These are phyloP conservation scores for Lentinula novae-zelandiae DNA, from an alignment of 1,284 basidiomycete genomes.

Conservation along the genomic window DNA sequence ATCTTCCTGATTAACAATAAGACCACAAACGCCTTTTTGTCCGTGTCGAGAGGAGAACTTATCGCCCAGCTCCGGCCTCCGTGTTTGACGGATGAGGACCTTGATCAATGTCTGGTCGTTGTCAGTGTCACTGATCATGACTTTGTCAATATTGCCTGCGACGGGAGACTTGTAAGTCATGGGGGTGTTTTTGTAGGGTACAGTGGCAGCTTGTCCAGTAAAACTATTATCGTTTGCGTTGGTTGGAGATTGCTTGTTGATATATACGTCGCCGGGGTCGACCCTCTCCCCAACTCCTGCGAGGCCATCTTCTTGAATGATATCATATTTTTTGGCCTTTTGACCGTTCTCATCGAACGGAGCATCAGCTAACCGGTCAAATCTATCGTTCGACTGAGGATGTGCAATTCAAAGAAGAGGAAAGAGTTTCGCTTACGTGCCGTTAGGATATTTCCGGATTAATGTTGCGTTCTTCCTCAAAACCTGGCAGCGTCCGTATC, in stretches of 20 bases:
- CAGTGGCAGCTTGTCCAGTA: conserved; percentile 73
- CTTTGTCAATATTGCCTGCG: conserved; percentile 94
- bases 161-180: conserved; percentile 92
- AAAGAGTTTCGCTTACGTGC: conserved; percentile 64
- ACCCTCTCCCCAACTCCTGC: conserved; percentile 94
- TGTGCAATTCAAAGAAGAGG: conserved; percentile 1
- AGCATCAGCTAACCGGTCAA: conserved; percentile 93
- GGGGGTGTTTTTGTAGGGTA: conserved; percentile 86
- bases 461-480: conserved; percentile 94
- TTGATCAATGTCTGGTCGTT: conserved; percentile 98
- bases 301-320: conserved; percentile 89
- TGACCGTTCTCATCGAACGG: conserved; percentile 81
- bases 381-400: conserved; percentile 40
- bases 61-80: conserved; percentile 95
- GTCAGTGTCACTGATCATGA: conserved; percentile 94
- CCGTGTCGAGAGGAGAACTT: conserved; percentile 99
- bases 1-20: conserved; percentile 98
- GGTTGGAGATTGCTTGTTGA: conserved; percentile 95
- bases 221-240: conserved; percentile 87
- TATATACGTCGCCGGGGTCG: conserved; percentile 90
- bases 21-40: conserved; percentile 97
- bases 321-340: conserved; percentile 82
- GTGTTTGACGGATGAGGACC: conserved; percentile 96
- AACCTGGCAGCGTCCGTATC: conserved; percentile 97
- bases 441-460: conserved; percentile 95